These are phyloP conservation scores for Jackrogersella multiformis DNA, from an alignment of 495 filamentous ascomycete genomes.

Conservation along the genomic window DNA sequence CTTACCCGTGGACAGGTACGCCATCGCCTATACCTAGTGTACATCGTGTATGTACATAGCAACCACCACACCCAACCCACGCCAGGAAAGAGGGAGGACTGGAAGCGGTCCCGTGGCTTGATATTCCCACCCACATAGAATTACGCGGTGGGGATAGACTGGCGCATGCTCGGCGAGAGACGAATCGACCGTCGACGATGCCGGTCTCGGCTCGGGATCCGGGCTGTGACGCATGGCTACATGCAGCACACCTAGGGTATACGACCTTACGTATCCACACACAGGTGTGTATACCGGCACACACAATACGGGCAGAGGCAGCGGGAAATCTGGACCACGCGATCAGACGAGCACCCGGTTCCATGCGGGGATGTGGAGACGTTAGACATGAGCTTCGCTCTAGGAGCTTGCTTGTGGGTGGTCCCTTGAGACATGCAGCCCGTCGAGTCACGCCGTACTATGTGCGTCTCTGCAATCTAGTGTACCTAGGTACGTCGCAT, in stretches of 20 bases:
- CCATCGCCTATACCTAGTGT: too few relatives aligned
- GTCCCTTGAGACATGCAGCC: conserved; percentile 26
- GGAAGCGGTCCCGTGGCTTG: conserved; percentile 37
- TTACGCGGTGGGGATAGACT: conserved; percentile 16
- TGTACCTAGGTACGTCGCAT: conserved; percentile 21
- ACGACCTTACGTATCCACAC: conserved; percentile 19
- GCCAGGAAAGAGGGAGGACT: conserved; percentile 4
- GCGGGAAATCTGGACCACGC: conserved; percentile 25
- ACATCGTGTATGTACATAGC: neutral
- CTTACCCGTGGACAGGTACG: conserved; percentile 8
- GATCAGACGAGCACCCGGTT: conserved; percentile 29
- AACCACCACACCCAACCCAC: conserved; percentile 40
- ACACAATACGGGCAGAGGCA: conserved; percentile 11
- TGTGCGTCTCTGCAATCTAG: too few relatives aligned
- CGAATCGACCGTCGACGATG: conserved; percentile 18
- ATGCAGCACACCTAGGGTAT: conserved; percentile 39
- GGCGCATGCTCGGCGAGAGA: conserved; percentile 36
- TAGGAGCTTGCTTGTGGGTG: neutral
- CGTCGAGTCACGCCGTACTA: conserved; percentile 37
- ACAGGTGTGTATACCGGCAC: conserved; percentile 8
- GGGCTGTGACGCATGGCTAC: conserved; percentile 39
- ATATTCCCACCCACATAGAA: conserved; percentile 23
- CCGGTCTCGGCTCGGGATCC: conserved; percentile 38
- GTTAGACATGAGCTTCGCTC: neutral
- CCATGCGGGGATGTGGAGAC: conserved; percentile 40